Evolutionary conservation across 177 flowering plant species (phyloP).

Genomic region (Vitis hybrid): DNA sequence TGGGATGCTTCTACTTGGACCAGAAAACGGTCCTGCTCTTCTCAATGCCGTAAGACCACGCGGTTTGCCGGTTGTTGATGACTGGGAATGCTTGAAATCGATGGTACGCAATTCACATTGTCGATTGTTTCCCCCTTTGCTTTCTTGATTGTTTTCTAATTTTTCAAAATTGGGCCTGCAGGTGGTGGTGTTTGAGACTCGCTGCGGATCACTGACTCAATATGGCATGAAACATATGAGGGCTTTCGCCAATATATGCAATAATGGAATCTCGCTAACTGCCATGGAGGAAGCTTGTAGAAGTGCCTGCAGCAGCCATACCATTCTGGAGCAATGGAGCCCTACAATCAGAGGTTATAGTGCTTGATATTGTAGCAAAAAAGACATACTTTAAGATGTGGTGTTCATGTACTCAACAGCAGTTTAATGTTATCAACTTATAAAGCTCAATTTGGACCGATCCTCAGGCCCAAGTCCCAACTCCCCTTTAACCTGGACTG

Average conservation of each 20-base stretch:
- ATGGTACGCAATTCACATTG: conserved; percentile 40
- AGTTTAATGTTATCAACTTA: too few relatives aligned
- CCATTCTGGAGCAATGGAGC: conserved; percentile 30
- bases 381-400: too few relatives aligned
- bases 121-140: not conserved
- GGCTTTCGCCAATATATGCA: conserved; percentile 87
- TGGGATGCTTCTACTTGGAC: conserved; percentile 64
- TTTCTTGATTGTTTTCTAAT: not conserved
- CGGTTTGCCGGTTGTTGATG: conserved; percentile 72
- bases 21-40: conserved; percentile 33
- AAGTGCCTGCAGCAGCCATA: conserved; percentile 42
- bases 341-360: conserved; percentile 54
- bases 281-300: conserved; percentile 56
- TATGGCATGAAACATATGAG: conserved; percentile 98
- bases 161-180: conserved; percentile 14
- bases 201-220: conserved; percentile 81
- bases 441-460: too few relatives aligned
- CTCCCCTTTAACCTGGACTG: too few relatives aligned
- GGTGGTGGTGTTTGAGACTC: conserved; percentile 70
- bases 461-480: too few relatives aligned
- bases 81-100: conserved; percentile 81
- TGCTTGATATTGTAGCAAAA: conserved; percentile 30
- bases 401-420: not conserved
- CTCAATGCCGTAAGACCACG: conserved; percentile 42
- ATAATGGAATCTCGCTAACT: conserved; percentile 39